These are phyloP conservation scores for Meyerozyma carpophila DNA, from an alignment of 1,139 yeast genomes.

Conservation along the genomic window DNA sequence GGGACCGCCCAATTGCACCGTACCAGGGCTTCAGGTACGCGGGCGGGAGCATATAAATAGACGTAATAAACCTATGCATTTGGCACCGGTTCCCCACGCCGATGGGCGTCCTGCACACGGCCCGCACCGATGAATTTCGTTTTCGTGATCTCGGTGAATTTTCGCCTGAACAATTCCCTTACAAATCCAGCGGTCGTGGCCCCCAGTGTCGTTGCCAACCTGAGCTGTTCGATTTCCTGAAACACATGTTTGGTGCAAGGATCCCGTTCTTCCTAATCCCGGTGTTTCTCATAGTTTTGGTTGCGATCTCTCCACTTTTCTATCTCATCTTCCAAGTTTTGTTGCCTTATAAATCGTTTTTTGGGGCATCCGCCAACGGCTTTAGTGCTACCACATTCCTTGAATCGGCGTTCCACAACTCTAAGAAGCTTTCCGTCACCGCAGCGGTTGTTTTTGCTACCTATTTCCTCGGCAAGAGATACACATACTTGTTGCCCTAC, in stretches of 20 bases:
- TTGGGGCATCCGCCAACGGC: neutral
- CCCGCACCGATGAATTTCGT: neutral
- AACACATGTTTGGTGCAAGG: neutral
- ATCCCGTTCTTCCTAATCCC: neutral
- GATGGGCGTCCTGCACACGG: neutral
- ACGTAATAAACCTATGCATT: neutral
- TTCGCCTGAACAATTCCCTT: neutral
- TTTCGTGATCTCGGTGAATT: neutral
- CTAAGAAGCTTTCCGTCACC: neutral
- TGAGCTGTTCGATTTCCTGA: neutral
- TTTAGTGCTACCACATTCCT: neutral
- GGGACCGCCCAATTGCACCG: constrained; percentile 43
- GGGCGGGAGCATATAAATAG: constrained; percentile 5
- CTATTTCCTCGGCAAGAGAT: neutral
- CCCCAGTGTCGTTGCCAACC: neutral
- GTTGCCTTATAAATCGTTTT: neutral
- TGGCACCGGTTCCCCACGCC: neutral
- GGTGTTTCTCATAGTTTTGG: neutral
- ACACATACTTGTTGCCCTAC: constrained; percentile 1
- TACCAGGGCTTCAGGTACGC: constrained; percentile 31
- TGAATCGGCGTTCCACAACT: neutral
- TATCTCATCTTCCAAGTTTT: neutral
- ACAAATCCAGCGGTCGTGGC: neutral
- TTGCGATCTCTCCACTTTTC: neutral
- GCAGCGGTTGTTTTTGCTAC: constrained; percentile 2